These are phyloP conservation scores for Saccharomycopsis sp. DNA, from an alignment of 805 yeast species.

Conservation along the genomic window DNA sequence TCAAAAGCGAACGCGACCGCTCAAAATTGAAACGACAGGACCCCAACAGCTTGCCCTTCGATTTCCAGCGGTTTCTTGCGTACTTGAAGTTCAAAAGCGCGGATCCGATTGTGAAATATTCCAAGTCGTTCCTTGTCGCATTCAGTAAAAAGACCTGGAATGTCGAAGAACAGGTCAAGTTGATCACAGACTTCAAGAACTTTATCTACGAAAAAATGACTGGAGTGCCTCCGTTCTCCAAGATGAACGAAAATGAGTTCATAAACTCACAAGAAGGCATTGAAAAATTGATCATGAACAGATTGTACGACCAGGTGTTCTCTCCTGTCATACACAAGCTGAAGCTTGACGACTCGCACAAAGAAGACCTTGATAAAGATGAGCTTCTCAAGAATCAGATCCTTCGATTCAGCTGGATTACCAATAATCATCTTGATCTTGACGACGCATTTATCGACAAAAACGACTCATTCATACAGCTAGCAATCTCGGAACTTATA, in stretches of 20 bases:
- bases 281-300: constrained; percentile 87
- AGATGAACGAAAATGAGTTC: constrained; percentile 51
- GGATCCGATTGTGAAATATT: constrained; percentile 81
- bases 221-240: constrained; percentile 65
- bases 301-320: constrained; percentile 70
- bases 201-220: constrained; percentile 63
- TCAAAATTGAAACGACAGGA: constrained; percentile 7
- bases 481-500: constrained; percentile 68
- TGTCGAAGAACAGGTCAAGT: constrained; percentile 68
- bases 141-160: constrained; percentile 68
- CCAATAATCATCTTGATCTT: constrained; percentile 75
- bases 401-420: constrained; percentile 63
- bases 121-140: constrained; percentile 75
- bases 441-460: constrained; percentile 41
- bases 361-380: constrained; percentile 60
- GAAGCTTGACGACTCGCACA: constrained; percentile 48
- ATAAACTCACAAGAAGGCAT: constrained; percentile 82
- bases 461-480: constrained; percentile 48
- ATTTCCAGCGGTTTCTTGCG: constrained; percentile 72
- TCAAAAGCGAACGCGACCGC: constrained; percentile 5
- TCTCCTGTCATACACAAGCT: constrained; percentile 48
- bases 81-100: constrained; percentile 71
- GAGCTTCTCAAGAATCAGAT: constrained; percentile 42
- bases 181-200: constrained; percentile 66
- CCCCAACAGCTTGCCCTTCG: constrained; percentile 42